Conservation (phyloP, 2,329 filamentous ascomycete species). For the Colletotrichum musicola region DNA sequence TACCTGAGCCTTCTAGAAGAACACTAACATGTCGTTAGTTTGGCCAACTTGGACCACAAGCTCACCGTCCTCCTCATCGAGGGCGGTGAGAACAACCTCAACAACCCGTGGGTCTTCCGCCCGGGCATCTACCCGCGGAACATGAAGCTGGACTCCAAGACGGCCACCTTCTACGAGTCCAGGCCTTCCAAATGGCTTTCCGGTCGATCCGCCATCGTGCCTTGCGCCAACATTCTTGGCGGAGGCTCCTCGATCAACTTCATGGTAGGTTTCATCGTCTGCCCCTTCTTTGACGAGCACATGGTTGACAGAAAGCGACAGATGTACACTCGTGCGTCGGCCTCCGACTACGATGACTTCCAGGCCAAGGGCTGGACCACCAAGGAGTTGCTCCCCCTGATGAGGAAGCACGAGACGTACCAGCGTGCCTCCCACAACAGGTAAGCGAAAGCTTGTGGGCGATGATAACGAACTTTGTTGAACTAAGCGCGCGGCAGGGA, state of each 20-base stretch:
- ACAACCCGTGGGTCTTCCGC: conserved; percentile 83
- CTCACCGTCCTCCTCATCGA: conserved; percentile 77
- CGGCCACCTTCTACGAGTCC: conserved; percentile 85
- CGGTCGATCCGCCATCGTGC: conserved; percentile 80
- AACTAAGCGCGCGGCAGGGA: conserved; percentile 56
- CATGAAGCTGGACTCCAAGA: conserved; percentile 85
- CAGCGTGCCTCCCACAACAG: conserved; percentile 73
- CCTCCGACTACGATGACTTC: conserved; percentile 83
- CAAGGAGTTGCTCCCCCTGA: conserved; percentile 79
- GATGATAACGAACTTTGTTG: conserved; percentile 9
- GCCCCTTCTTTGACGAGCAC: no score
- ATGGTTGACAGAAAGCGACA: conserved; percentile 45
- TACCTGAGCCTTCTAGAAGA: conserved; percentile 48
- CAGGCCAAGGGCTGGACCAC: conserved; percentile 85
- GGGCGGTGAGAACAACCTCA: conserved; percentile 78
- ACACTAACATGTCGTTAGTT: conserved; percentile 59
- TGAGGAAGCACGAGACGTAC: conserved; percentile 86
- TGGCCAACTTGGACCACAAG: conserved; percentile 83
- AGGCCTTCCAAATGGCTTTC: conserved; percentile 79
- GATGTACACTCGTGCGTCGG: conserved; percentile 81
- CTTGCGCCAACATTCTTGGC: conserved; percentile 78
- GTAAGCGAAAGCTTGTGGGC: conserved; percentile 44
- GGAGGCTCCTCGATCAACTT: conserved; percentile 83
- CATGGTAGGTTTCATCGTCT: conserved; percentile 67
- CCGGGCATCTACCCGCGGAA: conserved; percentile 83